Percentiles rank a stretch among this genome's conserved stretches.
Conservation (phyloP, 345 rosid species). For the Anastatica hierochuntica region DNA sequence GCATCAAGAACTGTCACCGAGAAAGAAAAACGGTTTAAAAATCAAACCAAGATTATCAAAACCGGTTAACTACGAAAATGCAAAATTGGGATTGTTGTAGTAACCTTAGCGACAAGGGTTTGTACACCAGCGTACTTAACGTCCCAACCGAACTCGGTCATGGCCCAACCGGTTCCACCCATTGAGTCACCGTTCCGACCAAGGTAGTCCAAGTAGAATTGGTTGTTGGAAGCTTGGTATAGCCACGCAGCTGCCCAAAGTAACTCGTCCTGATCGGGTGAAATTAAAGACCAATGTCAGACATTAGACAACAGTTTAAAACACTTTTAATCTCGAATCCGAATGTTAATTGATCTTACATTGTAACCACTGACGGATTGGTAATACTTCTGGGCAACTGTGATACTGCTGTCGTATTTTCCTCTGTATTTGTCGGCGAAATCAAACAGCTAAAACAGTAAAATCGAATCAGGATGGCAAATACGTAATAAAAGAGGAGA, state of each 20-base stretch:
- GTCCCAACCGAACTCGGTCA: constrained; percentile 98
- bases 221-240: constrained; percentile 69
- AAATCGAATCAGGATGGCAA: constrained; percentile 2
- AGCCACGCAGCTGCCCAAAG: constrained; percentile 98
- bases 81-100: background rate
- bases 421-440: constrained; percentile 97
- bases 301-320: background rate
- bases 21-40: constrained; percentile 7
- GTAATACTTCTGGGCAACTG: constrained; percentile 75
- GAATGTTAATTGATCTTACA: constrained; percentile 25
- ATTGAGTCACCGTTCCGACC: constrained; percentile 69
- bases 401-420: constrained; percentile 88
- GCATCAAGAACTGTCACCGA: constrained; percentile 63
- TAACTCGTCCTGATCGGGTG: constrained; percentile 64
- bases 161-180: constrained; percentile 91
- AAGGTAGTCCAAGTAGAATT: constrained; percentile 70
- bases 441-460: constrained; percentile 58
- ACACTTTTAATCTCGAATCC: background rate
- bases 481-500: background rate
- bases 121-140: constrained; percentile 96
- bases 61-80: background rate
- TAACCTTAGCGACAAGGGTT: constrained; percentile 84
- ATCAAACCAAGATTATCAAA: background rate
- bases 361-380: constrained; percentile 84
- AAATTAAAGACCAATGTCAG: too few species aligned